phyloP scores from a whole-genome alignment of 2,329 filamentous ascomycete genomes.

The Neonectria hederae region DNA sequence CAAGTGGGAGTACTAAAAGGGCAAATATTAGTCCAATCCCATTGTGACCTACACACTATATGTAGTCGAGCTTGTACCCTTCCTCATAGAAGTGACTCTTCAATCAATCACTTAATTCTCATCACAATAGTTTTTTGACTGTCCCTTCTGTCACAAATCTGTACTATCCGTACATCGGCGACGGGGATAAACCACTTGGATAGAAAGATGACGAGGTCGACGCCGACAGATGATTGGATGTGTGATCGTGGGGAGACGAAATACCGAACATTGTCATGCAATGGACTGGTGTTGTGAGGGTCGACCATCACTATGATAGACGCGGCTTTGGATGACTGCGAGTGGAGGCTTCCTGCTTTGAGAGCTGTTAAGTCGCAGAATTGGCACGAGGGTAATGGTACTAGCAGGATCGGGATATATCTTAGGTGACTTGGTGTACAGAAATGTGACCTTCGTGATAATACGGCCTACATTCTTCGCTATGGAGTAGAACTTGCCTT shows the following conservation, averaged over 20 bases:
- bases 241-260: background rate
- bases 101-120: too few species aligned
- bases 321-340: background rate
- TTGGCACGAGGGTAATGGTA: background rate
- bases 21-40: too few species aligned
- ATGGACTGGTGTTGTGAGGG: background rate
- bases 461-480: background rate
- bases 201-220: background rate
- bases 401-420: background rate
- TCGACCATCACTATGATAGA: background rate
- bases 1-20: too few species aligned
- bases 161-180: conserved; percentile 21
- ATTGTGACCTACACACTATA: too few species aligned
- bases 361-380: background rate
- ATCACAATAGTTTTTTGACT: too few species aligned
- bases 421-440: background rate
- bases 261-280: background rate
- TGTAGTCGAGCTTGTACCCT: too few species aligned
- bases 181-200: background rate
- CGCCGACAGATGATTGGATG: background rate
- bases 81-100: too few species aligned
- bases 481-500: background rate
- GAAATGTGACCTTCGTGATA: background rate
- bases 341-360: background rate
- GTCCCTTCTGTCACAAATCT: conserved; percentile 27